Evolutionary conservation across 2,329 filamentous ascomycete species (phyloP), one percentile per base, ranked within the genome.

Genomic region (Monilinia fructigena): DNA sequence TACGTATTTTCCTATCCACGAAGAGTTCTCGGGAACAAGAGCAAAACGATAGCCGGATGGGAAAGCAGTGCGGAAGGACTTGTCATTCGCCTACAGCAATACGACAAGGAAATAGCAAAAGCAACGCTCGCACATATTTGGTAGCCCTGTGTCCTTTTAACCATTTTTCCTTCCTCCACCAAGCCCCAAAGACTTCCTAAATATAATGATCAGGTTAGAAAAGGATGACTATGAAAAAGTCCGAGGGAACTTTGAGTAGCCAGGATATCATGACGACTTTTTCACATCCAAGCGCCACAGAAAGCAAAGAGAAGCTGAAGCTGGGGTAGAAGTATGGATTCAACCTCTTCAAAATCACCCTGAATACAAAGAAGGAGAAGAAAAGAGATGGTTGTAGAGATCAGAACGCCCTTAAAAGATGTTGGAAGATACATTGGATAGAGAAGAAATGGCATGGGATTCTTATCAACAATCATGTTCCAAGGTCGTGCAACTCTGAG

Each of bases 321-420:
- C 35, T 28, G 54, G n/a, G 38, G 16, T 42, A 11, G 28, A 59
- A 53, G 50, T 60, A 69, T 55, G 66, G 61, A 69, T 68, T 66
- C 65, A 59, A 61, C 58, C 26, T 63, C 55, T 64, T n/a, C 59
- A 64, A 68, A 68, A 69, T 55, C 8, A n/a, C 23, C 63, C 48
- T 56, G 65, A 58, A 68, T 60, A 68, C 63, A 69, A 65, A 50
- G 55, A 70, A 63, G 66, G 67, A 70, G 47, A 56, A 56, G 55
- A 26, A 64, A 64, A 61, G 62, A 66, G 53, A 68, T 56, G 28
- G 52, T 40, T 59, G 53, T 63, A 45, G 47, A 48, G 31, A 50
- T 61, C 31, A 1, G 26, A 26, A 38, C 38, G 14, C 12, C 28
- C 35, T 40, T 12, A 7, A 52, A 23, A 61, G 10, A 26, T 50